These are phyloP conservation scores for Fragosphaeria purpurea DNA, from an alignment of 2,329 filamentous ascomycete genomes.

Conservation along the genomic window DNA sequence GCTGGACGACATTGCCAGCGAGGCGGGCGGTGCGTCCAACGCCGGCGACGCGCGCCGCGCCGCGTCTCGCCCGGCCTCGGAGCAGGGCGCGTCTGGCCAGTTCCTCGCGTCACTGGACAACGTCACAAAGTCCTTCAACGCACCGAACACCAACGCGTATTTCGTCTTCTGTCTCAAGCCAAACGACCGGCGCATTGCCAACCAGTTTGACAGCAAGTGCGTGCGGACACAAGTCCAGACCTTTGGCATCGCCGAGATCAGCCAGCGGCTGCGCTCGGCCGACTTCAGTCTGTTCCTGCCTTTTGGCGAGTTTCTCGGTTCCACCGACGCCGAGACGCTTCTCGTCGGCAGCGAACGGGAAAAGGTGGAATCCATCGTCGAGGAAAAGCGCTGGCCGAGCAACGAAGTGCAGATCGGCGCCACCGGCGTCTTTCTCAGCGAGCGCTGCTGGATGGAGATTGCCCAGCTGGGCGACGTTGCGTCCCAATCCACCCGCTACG, in stretches of 20 bases:
- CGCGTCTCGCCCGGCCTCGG: slow-evolving; percentile 25
- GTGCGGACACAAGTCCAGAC: slow-evolving; percentile 91
- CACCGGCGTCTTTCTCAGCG: slow-evolving; percentile 91
- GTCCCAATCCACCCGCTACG: slow-evolving; percentile 43
- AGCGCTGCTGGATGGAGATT: slow-evolving; percentile 89
- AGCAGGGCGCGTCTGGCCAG: slow-evolving; percentile 85
- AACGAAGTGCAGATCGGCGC: slow-evolving; percentile 87
- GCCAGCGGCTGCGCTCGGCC: slow-evolving; percentile 79
- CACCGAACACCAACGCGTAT: slow-evolving; percentile 80
- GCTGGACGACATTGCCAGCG: slow-evolving; percentile 35
- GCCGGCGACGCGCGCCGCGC: slow-evolving; percentile 27
- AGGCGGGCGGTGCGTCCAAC: slow-evolving; percentile 16
- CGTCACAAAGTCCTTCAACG: slow-evolving; percentile 75
- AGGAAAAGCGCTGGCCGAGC: slow-evolving; percentile 82
- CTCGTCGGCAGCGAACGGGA: slow-evolving; percentile 88
- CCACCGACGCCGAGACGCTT: slow-evolving; percentile 73
- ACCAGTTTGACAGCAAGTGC: slow-evolving; percentile 98
- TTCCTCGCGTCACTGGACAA: slow-evolving; percentile 85
- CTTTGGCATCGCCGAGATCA: slow-evolving; percentile 94
- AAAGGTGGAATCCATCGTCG: slow-evolving; percentile 81
- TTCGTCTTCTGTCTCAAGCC: slow-evolving; percentile 97
- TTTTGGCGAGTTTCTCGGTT: slow-evolving; percentile 87
- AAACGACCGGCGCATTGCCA: slow-evolving; percentile 92
- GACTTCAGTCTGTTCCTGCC: slow-evolving; percentile 95
- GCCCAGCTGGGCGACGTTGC: slow-evolving; percentile 60